Evolutionary conservation across 225 moss, liverwort and hornwort species (phyloP), one percentile per base, ranked within the genome.

Genomic region (Straminergon stramineum): DNA sequence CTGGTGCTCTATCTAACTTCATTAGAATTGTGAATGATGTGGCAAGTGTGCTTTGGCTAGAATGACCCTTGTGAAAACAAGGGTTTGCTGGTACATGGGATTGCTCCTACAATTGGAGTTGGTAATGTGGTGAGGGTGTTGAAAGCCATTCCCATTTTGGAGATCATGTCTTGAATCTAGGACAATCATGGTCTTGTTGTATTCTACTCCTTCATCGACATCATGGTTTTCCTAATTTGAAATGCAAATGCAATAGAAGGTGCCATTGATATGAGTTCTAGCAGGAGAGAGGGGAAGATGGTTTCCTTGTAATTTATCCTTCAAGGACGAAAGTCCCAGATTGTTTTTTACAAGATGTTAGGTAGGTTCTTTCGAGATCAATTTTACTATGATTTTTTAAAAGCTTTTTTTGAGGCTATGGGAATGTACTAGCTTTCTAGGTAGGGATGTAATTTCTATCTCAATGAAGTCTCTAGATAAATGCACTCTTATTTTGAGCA

Each of bases 21-120:
- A 63, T 35, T 70, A 17, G 45, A 56, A 37, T 13, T 79, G 66
- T 85, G n/a, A n/a, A n/a, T n/a, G 35, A 61, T 73, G 78, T 62
- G 90, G 77, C 89, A 94, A 92, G 92, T 92, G 68, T 92, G 86
- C 66, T 94, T 94, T 73, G 94, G 94, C 71, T 92, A 92, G 82
- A 91, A 92, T 84, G 81, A 91, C 27, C 90, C 92, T 73, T 94
- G 94, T 39, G 91, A 92, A 67, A 78, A 75, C 77, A 78, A 91
- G 28, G 90, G 84, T 26, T 61, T 75, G 74, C 75, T 89, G 53
- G 87, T 81, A 61, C 78, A 92, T 79, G 92, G 92, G 28, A 48
- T 67, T 73, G 63, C 79, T 75, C 91, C 90, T 75, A 73, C 77
- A 55, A 67, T 94, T 24, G 45, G 34, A 83, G 69, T 91, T 79